Conservation (phyloP, 2,329 filamentous ascomycete genomes). For the Corniculantispora saksenae region DNA sequence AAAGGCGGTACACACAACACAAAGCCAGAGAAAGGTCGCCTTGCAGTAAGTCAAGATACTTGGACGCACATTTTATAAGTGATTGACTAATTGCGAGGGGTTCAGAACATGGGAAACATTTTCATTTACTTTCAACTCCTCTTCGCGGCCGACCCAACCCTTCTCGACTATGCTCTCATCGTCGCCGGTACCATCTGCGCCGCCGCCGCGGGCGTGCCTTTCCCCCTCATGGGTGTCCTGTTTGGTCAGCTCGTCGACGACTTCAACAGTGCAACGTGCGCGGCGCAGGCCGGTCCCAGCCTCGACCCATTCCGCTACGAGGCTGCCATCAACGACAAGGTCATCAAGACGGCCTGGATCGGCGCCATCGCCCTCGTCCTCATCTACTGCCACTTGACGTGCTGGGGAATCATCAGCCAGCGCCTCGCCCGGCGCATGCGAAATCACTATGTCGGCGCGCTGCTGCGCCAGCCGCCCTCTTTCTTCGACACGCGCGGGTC, state of each 20-base stretch:
- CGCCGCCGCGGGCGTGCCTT: conserved; percentile 56
- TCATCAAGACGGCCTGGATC: conserved; percentile 59
- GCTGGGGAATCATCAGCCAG: conserved; percentile 60
- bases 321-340: conserved; percentile 47
- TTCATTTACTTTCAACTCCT: conserved; percentile 40
- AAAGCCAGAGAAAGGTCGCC: background rate
- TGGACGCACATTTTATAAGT: background rate
- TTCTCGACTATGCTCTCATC: conserved; percentile 35
- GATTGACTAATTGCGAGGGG: background rate
- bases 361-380: conserved; percentile 58
- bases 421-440: conserved; percentile 60
- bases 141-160: conserved; percentile 37
- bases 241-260: conserved; percentile 59
- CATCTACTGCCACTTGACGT: conserved; percentile 60
- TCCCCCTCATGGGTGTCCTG: conserved; percentile 58
- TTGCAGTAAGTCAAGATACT: background rate
- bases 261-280: conserved; percentile 53
- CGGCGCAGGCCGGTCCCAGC: conserved; percentile 29
- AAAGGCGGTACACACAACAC: background rate
- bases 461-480: conserved; percentile 57
- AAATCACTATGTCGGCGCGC: conserved; percentile 53
- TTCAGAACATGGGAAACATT: conserved; percentile 32
- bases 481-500: conserved; percentile 60
- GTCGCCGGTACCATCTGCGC: conserved; percentile 38
- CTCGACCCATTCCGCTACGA: conserved; percentile 18